Base-by-base conservation (phyloP, 768 basidiomycete genomes). In the Mycena kentingensis region DNA sequence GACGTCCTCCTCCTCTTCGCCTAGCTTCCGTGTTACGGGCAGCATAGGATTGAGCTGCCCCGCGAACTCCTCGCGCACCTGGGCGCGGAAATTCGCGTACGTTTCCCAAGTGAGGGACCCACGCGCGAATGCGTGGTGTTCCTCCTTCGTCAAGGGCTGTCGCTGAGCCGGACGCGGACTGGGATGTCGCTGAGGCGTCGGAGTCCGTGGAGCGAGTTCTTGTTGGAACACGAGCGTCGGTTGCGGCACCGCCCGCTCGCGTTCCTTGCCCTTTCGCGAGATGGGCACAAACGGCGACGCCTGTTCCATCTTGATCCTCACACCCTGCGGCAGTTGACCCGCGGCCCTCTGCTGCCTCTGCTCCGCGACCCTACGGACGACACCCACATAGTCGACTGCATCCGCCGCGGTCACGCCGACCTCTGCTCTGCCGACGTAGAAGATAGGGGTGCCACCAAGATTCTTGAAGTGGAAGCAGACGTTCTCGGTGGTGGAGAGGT, bases 381-480 rank as follows among this genome's bases (percentile, higher is more conserved):
- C 50, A 19, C 28, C 29, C 12, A n/a, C 26, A n/a, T 41, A 49
- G 38, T 55, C 47, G 35, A 28, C 47, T n/a, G 46, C 58, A 2
- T 49, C 46, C 36, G 2, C 29, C 0, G 37, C 4, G 15, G 12
- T 18, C 18, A 59, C 31, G 10, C 52, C 57, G 2, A 59, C 47
- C 27, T 55, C 58, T 31, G 58, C 53, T 4, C 51, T 49, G 26
- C 58, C 58, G 13, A 59, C 51, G 22, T 55, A 54, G 47, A 59
- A 59, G 3, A 43, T 55, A 4, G 58, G 58, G 13, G 12, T 55
- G 13, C 58, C 58, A 10, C 54, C 58, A 16, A 3, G 25, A 37
- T 52, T 55, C 12, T 49, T 26, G 37, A 59, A 59, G 26, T 21
- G 38, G n/a, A 50, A 21, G n/a, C 13, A 15, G 31, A 29, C 25